These are phyloP conservation scores for Echites panduratus DNA, from an alignment of 257 asterid species.

Conservation along the genomic window DNA sequence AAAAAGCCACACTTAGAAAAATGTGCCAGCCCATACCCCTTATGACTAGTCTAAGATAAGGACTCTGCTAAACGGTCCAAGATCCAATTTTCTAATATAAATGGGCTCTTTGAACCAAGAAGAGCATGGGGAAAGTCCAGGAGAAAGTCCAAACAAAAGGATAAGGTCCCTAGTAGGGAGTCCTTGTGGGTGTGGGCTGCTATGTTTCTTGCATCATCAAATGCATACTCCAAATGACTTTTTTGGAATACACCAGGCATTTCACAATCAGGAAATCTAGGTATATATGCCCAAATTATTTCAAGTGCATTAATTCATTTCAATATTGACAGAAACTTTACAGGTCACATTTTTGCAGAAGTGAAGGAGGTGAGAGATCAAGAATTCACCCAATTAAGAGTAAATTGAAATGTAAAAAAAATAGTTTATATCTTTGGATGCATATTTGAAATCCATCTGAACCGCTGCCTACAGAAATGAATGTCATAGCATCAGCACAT, in stretches of 20 bases:
- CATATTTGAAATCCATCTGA: background rate
- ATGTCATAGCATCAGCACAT: background rate
- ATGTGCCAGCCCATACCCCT: constrained; percentile 58
- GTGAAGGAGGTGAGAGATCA: background rate
- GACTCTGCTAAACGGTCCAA: constrained; percentile 22
- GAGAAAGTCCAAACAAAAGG: constrained; percentile 11
- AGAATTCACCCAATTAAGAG: background rate
- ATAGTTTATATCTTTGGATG: background rate
- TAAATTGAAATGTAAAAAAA: background rate
- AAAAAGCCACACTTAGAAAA: constrained; percentile 22
- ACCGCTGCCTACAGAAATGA: background rate
- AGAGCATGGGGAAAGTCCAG: too few relatives aligned
- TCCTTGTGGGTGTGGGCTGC: background rate
- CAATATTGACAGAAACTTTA: background rate
- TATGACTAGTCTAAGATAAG: constrained; percentile 42
- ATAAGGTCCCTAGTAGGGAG: constrained; percentile 10
- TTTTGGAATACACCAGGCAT: background rate
- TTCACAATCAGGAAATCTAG: background rate
- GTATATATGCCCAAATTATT: background rate
- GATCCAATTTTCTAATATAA: constrained; percentile 25
- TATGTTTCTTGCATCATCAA: constrained; percentile 5
- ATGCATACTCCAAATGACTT: background rate
- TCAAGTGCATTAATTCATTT: background rate
- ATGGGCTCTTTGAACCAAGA: constrained; percentile 22
- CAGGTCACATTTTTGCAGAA: background rate